Conservation (phyloP, 257 asterid genomes). For the Thymus mandschuricus region DNA sequence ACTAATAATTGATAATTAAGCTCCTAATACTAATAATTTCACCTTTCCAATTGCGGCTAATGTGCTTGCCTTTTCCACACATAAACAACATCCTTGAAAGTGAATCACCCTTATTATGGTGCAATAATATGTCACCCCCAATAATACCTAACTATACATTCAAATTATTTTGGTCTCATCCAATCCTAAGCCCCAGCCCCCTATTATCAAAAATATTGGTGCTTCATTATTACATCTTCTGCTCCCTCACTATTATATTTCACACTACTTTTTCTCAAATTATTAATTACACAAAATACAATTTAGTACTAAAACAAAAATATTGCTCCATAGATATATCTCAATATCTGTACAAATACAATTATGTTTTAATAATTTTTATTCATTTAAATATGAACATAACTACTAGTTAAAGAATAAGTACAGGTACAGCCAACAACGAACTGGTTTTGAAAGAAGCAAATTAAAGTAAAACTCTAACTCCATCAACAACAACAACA, state of each 20-base stretch:
- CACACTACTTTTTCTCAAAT: no score
- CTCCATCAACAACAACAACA: background rate
- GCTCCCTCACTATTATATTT: no score
- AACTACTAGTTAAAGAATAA: no score
- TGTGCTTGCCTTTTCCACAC: background rate
- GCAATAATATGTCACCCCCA: constrained; percentile 4
- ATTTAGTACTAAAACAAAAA: no score
- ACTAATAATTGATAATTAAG: background rate
- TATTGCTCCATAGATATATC: no score
- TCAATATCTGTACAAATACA: no score
- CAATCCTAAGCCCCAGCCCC: background rate
- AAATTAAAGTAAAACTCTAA: background rate
- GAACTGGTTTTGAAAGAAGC: background rate
- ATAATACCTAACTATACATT: background rate
- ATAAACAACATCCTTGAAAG: background rate
- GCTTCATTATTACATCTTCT: background rate
- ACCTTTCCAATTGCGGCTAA: background rate
- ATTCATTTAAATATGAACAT: no score
- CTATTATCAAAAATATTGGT: constrained; percentile 11
- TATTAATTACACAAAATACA: no score
- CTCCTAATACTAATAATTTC: background rate
- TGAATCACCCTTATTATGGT: background rate
- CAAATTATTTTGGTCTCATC: background rate
- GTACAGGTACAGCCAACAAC: background rate
- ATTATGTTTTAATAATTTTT: no score